A percentile compares a stretch with the other conserved stretches of the same genome.
phyloP scores from a whole-genome alignment of 106 monocot species.

The Chionographis japonica region DNA sequence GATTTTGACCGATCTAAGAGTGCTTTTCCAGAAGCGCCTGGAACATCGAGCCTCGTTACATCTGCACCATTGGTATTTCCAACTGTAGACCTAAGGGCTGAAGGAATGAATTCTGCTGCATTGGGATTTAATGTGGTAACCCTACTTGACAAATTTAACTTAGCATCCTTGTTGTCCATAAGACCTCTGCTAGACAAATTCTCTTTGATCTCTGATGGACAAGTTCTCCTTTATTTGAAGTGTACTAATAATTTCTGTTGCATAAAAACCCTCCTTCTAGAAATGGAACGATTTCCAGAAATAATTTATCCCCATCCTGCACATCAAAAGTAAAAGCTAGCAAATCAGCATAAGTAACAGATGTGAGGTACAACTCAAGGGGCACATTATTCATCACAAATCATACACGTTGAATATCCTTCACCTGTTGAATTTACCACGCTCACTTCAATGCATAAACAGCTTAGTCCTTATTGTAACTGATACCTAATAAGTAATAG shows the following conservation, averaged over 20 bases:
- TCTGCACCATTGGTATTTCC: conserved; percentile 20
- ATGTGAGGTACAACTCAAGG: too few relatives aligned
- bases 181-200: conserved; percentile 22
- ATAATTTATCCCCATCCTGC: conserved; percentile 30
- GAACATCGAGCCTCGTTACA: conserved; percentile 9
- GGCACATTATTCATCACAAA: too few relatives aligned
- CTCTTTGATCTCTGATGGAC: conserved; percentile 34
- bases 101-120: conserved; percentile 90
- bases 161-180: conserved; percentile 27
- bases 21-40: conserved; percentile 35
- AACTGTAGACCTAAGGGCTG: conserved; percentile 32
- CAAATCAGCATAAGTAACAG: background rate
- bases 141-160: conserved; percentile 34
- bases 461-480: too few relatives aligned
- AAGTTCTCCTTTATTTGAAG: conserved; percentile 30
- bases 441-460: too few relatives aligned
- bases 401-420: too few relatives aligned
- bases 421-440: too few relatives aligned
- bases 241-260: conserved; percentile 1
- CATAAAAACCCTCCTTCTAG: background rate
- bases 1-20: conserved; percentile 39
- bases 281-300: conserved; percentile 9
- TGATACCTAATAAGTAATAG: too few relatives aligned
- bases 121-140: conserved; percentile 62
- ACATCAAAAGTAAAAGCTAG: conserved; percentile 1